phyloP scores from a whole-genome alignment of 2,329 filamentous ascomycete genomes.

The Fusarium piperis region DNA sequence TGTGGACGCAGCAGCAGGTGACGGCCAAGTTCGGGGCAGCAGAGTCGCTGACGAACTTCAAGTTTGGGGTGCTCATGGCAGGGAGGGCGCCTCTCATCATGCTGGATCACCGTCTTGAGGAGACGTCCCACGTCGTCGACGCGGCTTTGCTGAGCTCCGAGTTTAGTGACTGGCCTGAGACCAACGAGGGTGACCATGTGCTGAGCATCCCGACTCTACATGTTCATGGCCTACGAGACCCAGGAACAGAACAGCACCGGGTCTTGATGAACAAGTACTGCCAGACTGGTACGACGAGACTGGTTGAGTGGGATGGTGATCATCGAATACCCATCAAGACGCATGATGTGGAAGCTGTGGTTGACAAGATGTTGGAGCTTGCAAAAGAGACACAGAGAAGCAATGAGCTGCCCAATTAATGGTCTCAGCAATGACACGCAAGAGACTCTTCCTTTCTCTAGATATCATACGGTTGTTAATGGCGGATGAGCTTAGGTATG shows the following conservation, averaged over 20 bases:
- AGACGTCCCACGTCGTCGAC: slow-evolving; percentile 57
- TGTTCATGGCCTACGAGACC: slow-evolving; percentile 64
- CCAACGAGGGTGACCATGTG: slow-evolving; percentile 53
- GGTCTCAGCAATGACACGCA: too few relatives aligned
- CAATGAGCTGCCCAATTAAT: slow-evolving; percentile 8
- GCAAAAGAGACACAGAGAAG: slow-evolving; percentile 13
- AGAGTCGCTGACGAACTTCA: slow-evolving; percentile 40
- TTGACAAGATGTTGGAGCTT: slow-evolving; percentile 40
- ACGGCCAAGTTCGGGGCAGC: slow-evolving; percentile 47
- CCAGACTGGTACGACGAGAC: slow-evolving; percentile 58
- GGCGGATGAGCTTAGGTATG: not conserved
- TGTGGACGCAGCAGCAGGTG: slow-evolving; percentile 70
- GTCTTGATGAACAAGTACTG: slow-evolving; percentile 69
- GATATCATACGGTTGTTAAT: not conserved
- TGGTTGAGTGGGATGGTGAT: slow-evolving; percentile 78
- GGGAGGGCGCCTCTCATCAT: slow-evolving; percentile 46
- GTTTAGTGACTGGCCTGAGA: slow-evolving; percentile 54
- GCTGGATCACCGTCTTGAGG: slow-evolving; percentile 56
- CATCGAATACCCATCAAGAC: slow-evolving; percentile 77
- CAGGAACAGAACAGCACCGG: slow-evolving; percentile 63
- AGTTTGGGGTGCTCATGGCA: slow-evolving; percentile 50
- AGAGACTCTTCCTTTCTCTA: not conserved
- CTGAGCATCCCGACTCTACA: slow-evolving; percentile 49
- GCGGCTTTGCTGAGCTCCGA: slow-evolving; percentile 35
- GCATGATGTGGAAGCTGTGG: slow-evolving; percentile 65